These are phyloP conservation scores for Dictyostelium intermedium DNA, from an alignment of 78 protist genomes.

Conservation along the genomic window DNA sequence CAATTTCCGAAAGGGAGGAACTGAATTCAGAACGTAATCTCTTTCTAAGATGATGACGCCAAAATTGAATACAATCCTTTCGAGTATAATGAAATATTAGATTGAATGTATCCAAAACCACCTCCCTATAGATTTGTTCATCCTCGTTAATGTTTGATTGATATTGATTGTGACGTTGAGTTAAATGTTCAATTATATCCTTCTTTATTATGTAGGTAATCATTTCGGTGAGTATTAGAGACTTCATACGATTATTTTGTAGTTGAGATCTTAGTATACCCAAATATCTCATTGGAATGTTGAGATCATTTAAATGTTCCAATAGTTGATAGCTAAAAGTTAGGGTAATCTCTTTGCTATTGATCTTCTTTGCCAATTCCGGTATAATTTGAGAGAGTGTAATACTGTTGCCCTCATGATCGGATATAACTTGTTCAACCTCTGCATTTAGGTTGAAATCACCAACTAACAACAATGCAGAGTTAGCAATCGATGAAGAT, in stretches of 20 bases:
- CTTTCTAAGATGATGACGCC: conserved; percentile 34
- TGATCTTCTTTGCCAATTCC: conserved; percentile 39
- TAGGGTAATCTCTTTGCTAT: neutral
- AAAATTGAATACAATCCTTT: conserved; percentile 17
- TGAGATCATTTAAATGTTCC: conserved; percentile 12
- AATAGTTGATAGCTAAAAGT: conserved; percentile 47
- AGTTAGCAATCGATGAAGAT: neutral
- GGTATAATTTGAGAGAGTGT: conserved; percentile 47
- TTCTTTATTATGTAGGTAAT: conserved; percentile 33
- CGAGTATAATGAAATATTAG: conserved; percentile 46
- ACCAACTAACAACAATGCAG: conserved; percentile 10
- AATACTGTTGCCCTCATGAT: conserved; percentile 27
- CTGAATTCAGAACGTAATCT: conserved; percentile 16
- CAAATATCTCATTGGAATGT: conserved; percentile 42
- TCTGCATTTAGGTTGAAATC: conserved; percentile 58
- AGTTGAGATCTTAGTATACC: conserved; percentile 60
- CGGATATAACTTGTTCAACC: conserved; percentile 57
- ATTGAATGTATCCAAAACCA: conserved; percentile 45
- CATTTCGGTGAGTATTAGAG: conserved; percentile 59
- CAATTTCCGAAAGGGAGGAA: conserved; percentile 36
- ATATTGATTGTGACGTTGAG: conserved; percentile 55
- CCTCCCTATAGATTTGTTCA: conserved; percentile 32
- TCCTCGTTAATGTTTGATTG: neutral
- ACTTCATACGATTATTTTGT: conserved; percentile 21
- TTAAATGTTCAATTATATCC: conserved; percentile 25